phyloP scores from a whole-genome alignment of 176 grass and related monocot genomes.

The Paspalum notatum region DNA sequence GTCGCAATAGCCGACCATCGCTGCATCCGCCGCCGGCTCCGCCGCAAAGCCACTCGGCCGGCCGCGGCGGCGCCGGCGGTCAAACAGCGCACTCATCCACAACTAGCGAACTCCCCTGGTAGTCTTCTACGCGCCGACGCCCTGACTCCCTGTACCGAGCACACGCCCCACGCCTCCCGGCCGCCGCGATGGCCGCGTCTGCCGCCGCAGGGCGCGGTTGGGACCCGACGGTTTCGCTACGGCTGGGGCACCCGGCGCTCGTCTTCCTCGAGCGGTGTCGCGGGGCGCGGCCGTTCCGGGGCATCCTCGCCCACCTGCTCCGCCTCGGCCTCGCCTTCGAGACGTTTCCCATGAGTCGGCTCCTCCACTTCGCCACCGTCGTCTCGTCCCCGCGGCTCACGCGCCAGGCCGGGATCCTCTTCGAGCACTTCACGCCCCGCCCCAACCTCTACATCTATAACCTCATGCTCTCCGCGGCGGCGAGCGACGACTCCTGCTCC shows the following conservation, averaged over 20 bases:
- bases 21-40: not conserved
- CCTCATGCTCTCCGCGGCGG: slow-evolving; percentile 48
- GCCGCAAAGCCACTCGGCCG: not conserved
- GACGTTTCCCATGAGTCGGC: slow-evolving; percentile 66
- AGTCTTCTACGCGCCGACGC: not conserved
- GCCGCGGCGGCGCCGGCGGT: not conserved
- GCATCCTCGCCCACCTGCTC: slow-evolving; percentile 60
- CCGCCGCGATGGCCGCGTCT: slow-evolving; percentile 21
- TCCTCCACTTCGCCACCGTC: slow-evolving; percentile 55
- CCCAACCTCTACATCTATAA: slow-evolving; percentile 66
- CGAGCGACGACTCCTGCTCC: not conserved
- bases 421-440: slow-evolving; percentile 56
- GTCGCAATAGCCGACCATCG: slow-evolving; percentile 1
- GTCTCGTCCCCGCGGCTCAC: slow-evolving; percentile 36
- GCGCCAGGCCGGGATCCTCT: slow-evolving; percentile 45
- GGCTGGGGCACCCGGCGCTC: slow-evolving; percentile 55
- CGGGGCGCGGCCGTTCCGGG: slow-evolving; percentile 34
- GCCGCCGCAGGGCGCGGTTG: slow-evolving; percentile 26
- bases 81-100: not conserved
- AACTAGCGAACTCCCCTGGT: not conserved
- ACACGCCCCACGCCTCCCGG: not conserved
- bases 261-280: slow-evolving; percentile 57
- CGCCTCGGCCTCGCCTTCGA: slow-evolving; percentile 47
- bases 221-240: slow-evolving; percentile 56
- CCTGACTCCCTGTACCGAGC: not conserved